A percentile compares a stretch with the other conserved stretches of the same genome.
These are phyloP conservation scores for Botrytis squamosa DNA, from an alignment of 2,329 filamentous ascomycete species.

Conservation along the genomic window DNA sequence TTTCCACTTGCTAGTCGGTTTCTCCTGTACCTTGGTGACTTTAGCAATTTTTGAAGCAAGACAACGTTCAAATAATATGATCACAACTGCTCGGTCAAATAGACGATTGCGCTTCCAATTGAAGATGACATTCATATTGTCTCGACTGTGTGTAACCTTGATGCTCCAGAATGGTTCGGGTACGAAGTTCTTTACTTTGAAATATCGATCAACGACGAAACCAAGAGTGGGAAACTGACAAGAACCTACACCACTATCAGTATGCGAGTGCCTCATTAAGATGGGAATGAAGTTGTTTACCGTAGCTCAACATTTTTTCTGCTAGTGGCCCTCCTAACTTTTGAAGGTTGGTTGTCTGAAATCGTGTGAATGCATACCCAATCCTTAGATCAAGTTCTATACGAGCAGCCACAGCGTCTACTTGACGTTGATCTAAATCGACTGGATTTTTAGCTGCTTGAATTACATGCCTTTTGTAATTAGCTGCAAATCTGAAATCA, in stretches of 20 bases:
- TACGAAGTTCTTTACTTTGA: constrained; percentile 89
- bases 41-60: constrained; percentile 72
- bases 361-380: constrained; percentile 87
- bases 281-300: constrained; percentile 45
- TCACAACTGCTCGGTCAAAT: constrained; percentile 81
- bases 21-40: constrained; percentile 83
- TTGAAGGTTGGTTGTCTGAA: constrained; percentile 78
- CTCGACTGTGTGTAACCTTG: constrained; percentile 74
- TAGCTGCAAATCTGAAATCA: neutral
- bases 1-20: constrained; percentile 91
- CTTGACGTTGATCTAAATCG: constrained; percentile 78
- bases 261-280: neutral
- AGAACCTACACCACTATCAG: constrained; percentile 53
- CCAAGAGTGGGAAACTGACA: constrained; percentile 97
- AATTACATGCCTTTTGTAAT: constrained; percentile 69
- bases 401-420: constrained; percentile 80
- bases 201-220: constrained; percentile 95
- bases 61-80: constrained; percentile 83
- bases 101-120: constrained; percentile 78
- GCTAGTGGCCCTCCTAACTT: constrained; percentile 63
- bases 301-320: constrained; percentile 69
- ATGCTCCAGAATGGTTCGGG: constrained; percentile 93
- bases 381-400: constrained; percentile 93
- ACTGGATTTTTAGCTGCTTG: constrained; percentile 76
- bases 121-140: constrained; percentile 78